Conservation (phyloP, 192 early-diverging fungal genomes). For the Coemansia sp. region DNA sequence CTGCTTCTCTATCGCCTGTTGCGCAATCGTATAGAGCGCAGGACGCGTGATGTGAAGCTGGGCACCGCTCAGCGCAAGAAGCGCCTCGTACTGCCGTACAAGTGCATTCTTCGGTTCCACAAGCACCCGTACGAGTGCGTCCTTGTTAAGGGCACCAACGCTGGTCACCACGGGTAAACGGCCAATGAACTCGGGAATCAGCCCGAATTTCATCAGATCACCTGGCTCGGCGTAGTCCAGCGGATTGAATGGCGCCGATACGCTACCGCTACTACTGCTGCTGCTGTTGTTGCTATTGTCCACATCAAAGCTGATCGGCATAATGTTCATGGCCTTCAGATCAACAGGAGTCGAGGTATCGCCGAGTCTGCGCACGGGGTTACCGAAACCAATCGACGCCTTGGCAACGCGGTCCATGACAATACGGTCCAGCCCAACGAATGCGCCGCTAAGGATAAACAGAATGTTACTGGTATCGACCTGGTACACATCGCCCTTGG, state of each 20-base stretch:
- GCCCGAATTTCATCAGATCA: slow-evolving; percentile 82
- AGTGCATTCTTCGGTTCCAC: slow-evolving; percentile 82
- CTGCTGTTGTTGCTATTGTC: background rate
- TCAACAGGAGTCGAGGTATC: slow-evolving; percentile 40
- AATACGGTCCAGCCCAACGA: slow-evolving; percentile 82
- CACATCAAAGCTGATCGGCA: slow-evolving; percentile 34
- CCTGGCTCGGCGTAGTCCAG: slow-evolving; percentile 69
- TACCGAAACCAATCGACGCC: slow-evolving; percentile 81
- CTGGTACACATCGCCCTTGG: slow-evolving; percentile 78
- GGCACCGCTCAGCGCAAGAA: slow-evolving; percentile 68
- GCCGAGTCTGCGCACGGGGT: slow-evolving; percentile 50
- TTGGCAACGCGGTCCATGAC: slow-evolving; percentile 75
- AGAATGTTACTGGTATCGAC: slow-evolving; percentile 91
- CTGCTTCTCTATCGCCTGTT: slow-evolving; percentile 74
- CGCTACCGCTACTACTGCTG: background rate
- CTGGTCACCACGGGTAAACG: slow-evolving; percentile 83
- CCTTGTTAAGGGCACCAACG: slow-evolving; percentile 65
- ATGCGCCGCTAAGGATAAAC: slow-evolving; percentile 87
- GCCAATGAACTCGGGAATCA: slow-evolving; percentile 90
- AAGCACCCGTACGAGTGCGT: slow-evolving; percentile 73
- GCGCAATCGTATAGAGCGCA: slow-evolving; percentile 71
- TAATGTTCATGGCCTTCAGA: slow-evolving; percentile 28
- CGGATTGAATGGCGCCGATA: slow-evolving; percentile 48
- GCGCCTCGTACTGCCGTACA: slow-evolving; percentile 75
- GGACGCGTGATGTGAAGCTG: slow-evolving; percentile 70